These are phyloP conservation scores for Penicillium riverlandense DNA, from an alignment of 495 filamentous ascomycete species.

Conservation along the genomic window DNA sequence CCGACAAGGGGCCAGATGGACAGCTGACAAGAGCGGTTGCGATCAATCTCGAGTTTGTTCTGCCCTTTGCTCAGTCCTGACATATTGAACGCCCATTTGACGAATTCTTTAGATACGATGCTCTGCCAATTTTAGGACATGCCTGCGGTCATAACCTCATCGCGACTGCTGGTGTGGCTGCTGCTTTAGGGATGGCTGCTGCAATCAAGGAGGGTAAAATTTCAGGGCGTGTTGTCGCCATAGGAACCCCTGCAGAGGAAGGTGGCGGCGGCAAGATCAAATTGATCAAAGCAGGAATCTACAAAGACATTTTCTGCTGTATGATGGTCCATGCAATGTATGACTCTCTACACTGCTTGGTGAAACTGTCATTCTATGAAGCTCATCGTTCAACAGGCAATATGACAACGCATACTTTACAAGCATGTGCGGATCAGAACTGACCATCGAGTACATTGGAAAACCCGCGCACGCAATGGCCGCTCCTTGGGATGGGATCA, in stretches of 20 bases:
- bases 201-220: conserved; percentile 31
- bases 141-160: conserved; percentile 60
- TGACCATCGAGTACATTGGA: conserved; percentile 3
- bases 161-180: conserved; percentile 47
- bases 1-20: no score
- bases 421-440: conserved; percentile 1
- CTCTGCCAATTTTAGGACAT: conserved; percentile 48
- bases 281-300: conserved; percentile 50
- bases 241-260: conserved; percentile 61
- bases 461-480: conserved; percentile 4
- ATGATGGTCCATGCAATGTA: conserved; percentile 45
- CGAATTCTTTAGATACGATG: conserved; percentile 10
- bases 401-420: no score
- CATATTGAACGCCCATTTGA: no score
- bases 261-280: conserved; percentile 55
- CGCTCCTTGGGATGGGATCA: conserved; percentile 7
- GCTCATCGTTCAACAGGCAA: no score
- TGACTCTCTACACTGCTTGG: conserved; percentile 32
- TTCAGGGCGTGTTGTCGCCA: conserved; percentile 45
- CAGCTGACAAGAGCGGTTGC: no score
- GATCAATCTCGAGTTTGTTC: no score
- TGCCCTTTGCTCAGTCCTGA: no score
- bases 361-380: no score
- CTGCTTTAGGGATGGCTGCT: conserved; percentile 38
- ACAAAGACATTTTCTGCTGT: conserved; percentile 46